Conservation (phyloP, 441 rosid genomes). For the Syzygium malaccense region DNA sequence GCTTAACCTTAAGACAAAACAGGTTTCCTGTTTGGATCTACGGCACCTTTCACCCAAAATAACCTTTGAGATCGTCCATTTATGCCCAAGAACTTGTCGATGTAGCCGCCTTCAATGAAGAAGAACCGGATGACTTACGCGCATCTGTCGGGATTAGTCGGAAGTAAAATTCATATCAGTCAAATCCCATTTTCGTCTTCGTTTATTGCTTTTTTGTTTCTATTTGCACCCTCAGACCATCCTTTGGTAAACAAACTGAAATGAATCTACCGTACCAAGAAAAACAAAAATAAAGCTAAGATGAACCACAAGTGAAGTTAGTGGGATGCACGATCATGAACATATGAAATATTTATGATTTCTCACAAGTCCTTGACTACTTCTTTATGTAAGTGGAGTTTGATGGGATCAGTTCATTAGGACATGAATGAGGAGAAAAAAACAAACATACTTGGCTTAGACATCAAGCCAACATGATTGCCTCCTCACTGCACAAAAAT, state of each 20-base stretch:
- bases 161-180: neutral
- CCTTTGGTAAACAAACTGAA: neutral
- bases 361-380: neutral
- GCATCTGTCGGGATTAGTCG: neutral
- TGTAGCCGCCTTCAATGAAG: rapidly evolving
- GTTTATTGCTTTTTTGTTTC: neutral
- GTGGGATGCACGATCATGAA: neutral
- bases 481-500: neutral
- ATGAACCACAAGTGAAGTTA: neutral
- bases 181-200: neutral
- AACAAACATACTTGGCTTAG: conserved; percentile 11
- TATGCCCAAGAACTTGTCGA: rapidly evolving
- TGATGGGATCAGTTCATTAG: neutral
- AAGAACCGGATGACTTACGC: neutral
- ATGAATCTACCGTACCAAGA: neutral
- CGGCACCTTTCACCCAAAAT: neutral
- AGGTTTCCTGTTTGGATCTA: neutral
- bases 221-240: neutral
- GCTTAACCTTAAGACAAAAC: rapidly evolving
- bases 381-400: neutral
- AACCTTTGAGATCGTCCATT: neutral
- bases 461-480: conserved; percentile 12
- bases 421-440: neutral
- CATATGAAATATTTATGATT: neutral
- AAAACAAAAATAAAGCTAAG: neutral